Percentiles rank a stretch among this genome's conserved stretches.
Conservation (phyloP, 2,329 filamentous ascomycete species). For the Colletotrichum incanum region DNA sequence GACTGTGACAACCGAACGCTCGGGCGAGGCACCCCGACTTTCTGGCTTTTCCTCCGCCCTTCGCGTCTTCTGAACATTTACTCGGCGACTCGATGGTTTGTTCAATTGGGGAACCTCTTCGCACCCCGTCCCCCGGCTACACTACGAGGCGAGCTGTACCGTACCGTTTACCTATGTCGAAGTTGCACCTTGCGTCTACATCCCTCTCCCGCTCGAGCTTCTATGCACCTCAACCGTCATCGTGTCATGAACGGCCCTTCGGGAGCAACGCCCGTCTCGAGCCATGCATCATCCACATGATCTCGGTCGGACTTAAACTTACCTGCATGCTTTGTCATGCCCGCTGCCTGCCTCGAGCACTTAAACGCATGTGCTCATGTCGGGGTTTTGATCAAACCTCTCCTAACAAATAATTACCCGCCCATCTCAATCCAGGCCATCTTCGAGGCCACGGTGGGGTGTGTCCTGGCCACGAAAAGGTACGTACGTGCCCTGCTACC, state of each 20-base stretch:
- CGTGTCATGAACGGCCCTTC: background rate
- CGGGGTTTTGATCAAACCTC: background rate
- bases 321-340: background rate
- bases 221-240: background rate
- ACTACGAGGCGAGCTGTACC: background rate
- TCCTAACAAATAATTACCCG: background rate
- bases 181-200: background rate
- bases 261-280: background rate
- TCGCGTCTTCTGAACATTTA: background rate
- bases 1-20: background rate
- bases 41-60: background rate
- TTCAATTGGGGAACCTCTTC: background rate
- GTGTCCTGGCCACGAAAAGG: background rate
- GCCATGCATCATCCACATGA: background rate
- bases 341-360: background rate
- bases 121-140: background rate
- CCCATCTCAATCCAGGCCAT: background rate
- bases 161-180: background rate
- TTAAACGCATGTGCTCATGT: background rate
- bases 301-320: no score
- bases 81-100: background rate
- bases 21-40: background rate
- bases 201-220: no score
- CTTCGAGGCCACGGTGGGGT: background rate
- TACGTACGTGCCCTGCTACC: constrained; percentile 13